Conservation (phyloP, 129 eudicot species). For the Lactuca saligna region DNA sequence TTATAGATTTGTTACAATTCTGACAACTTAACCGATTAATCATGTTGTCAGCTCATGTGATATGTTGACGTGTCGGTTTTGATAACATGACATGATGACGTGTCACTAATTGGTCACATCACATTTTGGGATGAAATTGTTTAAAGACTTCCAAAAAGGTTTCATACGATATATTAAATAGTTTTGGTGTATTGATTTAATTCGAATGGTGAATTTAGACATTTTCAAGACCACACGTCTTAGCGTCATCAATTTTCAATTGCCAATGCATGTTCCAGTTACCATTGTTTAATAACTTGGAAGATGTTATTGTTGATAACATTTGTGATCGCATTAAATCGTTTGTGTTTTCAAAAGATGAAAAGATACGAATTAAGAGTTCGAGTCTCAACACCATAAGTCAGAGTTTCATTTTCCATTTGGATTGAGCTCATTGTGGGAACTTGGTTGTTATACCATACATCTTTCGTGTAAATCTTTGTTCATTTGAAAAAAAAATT, state of each 20-base stretch:
- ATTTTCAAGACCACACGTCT: not conserved
- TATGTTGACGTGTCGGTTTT: too few species aligned
- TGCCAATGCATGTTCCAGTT: constrained; percentile 39
- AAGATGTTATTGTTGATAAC: constrained; percentile 86
- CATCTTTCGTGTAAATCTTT: too few species aligned
- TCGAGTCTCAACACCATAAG: too few species aligned
- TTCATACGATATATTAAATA: constrained; percentile 88
- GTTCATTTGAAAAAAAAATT: too few species aligned
- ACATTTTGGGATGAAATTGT: constrained; percentile 60
- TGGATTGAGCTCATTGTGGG: too few species aligned
- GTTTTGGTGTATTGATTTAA: constrained; percentile 74
- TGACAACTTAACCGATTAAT: too few species aligned
- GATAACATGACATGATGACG: too few species aligned
- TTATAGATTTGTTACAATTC: too few species aligned
- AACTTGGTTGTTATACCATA: too few species aligned
- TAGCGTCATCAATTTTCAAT: not conserved
- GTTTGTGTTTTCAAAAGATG: constrained; percentile 73
- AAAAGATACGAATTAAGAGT: constrained; percentile 51
- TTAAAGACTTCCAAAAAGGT: constrained; percentile 90
- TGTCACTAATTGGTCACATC: too few species aligned
- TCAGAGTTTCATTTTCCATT: too few species aligned
- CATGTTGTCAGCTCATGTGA: too few species aligned
- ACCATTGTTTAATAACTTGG: constrained; percentile 80
- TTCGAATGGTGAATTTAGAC: constrained; percentile 54
- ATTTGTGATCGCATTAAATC: constrained; percentile 89